Evolutionary conservation across 768 basidiomycete genomes (phyloP).

Genomic region (Boletus sensibilis): DNA sequence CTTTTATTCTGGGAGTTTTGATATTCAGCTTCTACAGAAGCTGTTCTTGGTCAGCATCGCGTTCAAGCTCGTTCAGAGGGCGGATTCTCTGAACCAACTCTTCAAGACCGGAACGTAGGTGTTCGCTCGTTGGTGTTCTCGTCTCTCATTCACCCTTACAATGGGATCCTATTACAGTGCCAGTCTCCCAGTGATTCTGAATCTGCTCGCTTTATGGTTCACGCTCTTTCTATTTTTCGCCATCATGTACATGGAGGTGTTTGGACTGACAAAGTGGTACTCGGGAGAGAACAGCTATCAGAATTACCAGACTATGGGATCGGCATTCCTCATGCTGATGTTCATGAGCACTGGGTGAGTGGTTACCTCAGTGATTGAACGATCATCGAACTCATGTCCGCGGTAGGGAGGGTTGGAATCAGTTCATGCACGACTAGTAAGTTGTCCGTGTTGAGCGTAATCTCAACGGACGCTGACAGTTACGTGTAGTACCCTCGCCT

Average conservation of each 20-base stretch:
- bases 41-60: constrained; percentile 91
- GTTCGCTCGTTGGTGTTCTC: background rate
- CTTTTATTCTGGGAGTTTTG: constrained; percentile 49
- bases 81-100: constrained; percentile 85
- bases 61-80: constrained; percentile 90
- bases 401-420: constrained; percentile 90
- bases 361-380: constrained; percentile 20
- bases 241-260: constrained; percentile 86
- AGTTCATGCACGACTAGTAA: constrained; percentile 96
- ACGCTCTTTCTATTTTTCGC: constrained; percentile 89
- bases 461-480: background rate
- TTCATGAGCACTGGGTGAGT: constrained; percentile 90
- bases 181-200: constrained; percentile 82
- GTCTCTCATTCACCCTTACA: background rate
- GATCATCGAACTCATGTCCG: constrained; percentile 6
- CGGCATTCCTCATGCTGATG: constrained; percentile 82
- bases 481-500: constrained; percentile 58
- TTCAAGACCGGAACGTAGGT: constrained; percentile 95
- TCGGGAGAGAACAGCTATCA: constrained; percentile 62
- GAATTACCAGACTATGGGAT: constrained; percentile 80
- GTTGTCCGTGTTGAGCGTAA: background rate
- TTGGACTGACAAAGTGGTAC: constrained; percentile 86
- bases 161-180: constrained; percentile 46
- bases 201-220: constrained; percentile 84
- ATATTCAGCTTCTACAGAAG: constrained; percentile 71